A percentile compares a stretch with the other conserved stretches of the same genome.
Evolutionary conservation across 768 basidiomycete species (phyloP).

Genomic region (Leccinum truebloodii): DNA sequence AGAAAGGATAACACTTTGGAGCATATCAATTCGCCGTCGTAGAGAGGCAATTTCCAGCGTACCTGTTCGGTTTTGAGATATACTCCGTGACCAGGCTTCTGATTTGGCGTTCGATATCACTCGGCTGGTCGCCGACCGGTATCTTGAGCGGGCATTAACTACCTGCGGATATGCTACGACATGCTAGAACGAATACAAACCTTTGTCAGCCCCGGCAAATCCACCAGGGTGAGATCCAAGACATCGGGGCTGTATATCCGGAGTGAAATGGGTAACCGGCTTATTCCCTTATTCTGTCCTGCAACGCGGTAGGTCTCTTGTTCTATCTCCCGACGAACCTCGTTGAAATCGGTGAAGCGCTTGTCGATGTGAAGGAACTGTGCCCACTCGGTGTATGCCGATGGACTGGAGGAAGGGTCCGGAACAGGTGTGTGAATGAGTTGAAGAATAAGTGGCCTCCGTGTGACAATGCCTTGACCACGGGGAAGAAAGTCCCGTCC

Average conservation of each 20-base stretch:
- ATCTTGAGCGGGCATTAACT: slow-evolving; percentile 50
- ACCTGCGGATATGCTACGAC: not conserved
- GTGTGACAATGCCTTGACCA: slow-evolving; percentile 93
- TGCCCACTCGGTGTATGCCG: slow-evolving; percentile 78
- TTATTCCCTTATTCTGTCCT: slow-evolving; percentile 98
- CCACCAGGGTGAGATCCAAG: slow-evolving; percentile 92
- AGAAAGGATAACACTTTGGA: slow-evolving; percentile 84
- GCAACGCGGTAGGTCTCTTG: slow-evolving; percentile 97
- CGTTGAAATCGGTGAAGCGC: slow-evolving; percentile 93
- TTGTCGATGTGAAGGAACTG: slow-evolving; percentile 98
- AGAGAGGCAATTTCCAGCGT: slow-evolving; percentile 19
- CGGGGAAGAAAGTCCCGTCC: slow-evolving; percentile 89
- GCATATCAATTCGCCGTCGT: slow-evolving; percentile 8
- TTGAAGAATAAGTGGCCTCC: slow-evolving; percentile 93
- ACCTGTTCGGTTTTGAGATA: slow-evolving; percentile 97
- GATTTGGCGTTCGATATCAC: slow-evolving; percentile 97
- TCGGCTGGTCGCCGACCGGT: slow-evolving; percentile 95
- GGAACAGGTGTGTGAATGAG: slow-evolving; percentile 87
- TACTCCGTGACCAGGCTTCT: slow-evolving; percentile 93
- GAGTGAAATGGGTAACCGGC: slow-evolving; percentile 92
- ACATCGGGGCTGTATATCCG: slow-evolving; percentile 96
- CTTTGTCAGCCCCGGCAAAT: slow-evolving; percentile 96
- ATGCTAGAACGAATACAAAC: slow-evolving; percentile 41
- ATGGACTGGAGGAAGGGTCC: slow-evolving; percentile 43
- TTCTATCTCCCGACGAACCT: slow-evolving; percentile 96